Percentiles rank a stretch among this genome's conserved stretches.
These are phyloP conservation scores for Teratosphaeria zuluensis DNA, from an alignment of 2,329 filamentous ascomycete species.

Conservation along the genomic window DNA sequence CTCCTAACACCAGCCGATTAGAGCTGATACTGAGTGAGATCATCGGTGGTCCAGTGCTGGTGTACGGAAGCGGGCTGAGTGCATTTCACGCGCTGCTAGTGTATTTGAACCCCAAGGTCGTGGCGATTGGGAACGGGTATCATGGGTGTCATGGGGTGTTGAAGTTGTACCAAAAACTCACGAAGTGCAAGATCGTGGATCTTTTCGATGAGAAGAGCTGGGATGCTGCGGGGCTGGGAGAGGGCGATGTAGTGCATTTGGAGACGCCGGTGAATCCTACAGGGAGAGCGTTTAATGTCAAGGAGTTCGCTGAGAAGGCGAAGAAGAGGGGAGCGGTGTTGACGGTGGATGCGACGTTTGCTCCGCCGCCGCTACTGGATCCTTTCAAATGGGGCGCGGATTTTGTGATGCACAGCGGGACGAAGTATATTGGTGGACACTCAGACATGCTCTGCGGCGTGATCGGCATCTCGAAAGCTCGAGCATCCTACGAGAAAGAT, in stretches of 20 bases:
- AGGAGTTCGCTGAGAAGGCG: conserved; percentile 61
- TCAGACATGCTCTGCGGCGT: conserved; percentile 88
- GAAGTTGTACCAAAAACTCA: conserved; percentile 61
- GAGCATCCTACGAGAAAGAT: conserved; percentile 36
- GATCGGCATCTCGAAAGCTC: conserved; percentile 49
- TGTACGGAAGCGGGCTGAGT: conserved; percentile 75
- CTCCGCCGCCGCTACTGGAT: conserved; percentile 77
- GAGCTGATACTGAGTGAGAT: conserved; percentile 71
- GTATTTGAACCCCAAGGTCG: conserved; percentile 69
- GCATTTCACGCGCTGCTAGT: conserved; percentile 83
- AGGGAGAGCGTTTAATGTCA: conserved; percentile 68
- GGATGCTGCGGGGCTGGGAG: conserved; percentile 52
- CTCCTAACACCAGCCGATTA: conserved; percentile 73
- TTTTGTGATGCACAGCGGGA: conserved; percentile 82
- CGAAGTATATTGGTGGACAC: conserved; percentile 94
- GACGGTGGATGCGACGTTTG: conserved; percentile 86
- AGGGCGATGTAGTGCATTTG: conserved; percentile 78
- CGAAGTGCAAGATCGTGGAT: conserved; percentile 61
- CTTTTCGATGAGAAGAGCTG: conserved; percentile 40
- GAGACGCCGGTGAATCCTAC: conserved; percentile 92
- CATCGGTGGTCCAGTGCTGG: conserved; percentile 59
- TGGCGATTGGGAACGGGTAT: conserved; percentile 79
- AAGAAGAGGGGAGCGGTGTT: conserved; percentile 63
- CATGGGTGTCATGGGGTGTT: conserved; percentile 90
- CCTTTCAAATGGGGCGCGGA: conserved; percentile 77